Conservation (phyloP, 2,329 filamentous ascomycete genomes). For the Plectosphaerella plurivora region DNA sequence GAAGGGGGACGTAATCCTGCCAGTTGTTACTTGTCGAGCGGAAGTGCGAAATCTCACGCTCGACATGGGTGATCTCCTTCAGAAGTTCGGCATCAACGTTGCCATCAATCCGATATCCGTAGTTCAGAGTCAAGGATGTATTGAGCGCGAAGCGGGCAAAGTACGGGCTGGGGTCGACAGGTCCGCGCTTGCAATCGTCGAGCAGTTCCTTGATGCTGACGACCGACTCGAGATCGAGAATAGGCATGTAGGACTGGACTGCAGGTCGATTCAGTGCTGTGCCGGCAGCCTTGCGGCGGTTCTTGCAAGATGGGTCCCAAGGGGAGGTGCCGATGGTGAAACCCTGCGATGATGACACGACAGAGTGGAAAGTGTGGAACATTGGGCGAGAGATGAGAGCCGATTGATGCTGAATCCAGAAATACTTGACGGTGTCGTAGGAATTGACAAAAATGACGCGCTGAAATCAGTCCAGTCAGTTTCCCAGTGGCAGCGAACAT, state of each 20-base stretch:
- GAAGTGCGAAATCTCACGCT: slow-evolving; percentile 71
- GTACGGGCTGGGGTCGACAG: slow-evolving; percentile 66
- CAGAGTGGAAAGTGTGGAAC: slow-evolving; percentile 76
- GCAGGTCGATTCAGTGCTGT: slow-evolving; percentile 74
- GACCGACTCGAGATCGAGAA: slow-evolving; percentile 72
- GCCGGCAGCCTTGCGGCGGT: slow-evolving; percentile 70
- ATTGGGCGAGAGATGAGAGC: slow-evolving; percentile 72
- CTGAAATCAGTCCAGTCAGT: slow-evolving; percentile 41
- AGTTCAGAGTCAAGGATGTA: slow-evolving; percentile 73
- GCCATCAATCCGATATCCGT: slow-evolving; percentile 71
- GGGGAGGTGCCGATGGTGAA: slow-evolving; percentile 82
- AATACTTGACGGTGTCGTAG: slow-evolving; percentile 66
- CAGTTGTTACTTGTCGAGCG: slow-evolving; percentile 78
- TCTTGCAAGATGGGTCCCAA: slow-evolving; percentile 79
- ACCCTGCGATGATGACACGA: slow-evolving; percentile 71
- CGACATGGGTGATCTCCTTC: slow-evolving; percentile 70
- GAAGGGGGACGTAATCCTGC: slow-evolving; percentile 77
- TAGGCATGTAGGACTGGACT: slow-evolving; percentile 75
- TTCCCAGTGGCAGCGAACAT: background rate
- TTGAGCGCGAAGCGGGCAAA: slow-evolving; percentile 75
- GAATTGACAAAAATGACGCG: slow-evolving; percentile 75
- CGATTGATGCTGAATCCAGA: slow-evolving; percentile 78
- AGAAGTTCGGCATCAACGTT: slow-evolving; percentile 64
- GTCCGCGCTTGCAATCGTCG: slow-evolving; percentile 57
- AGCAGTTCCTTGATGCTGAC: slow-evolving; percentile 59